Base-by-base conservation (phyloP, 2,329 filamentous ascomycete species). In the Pseudogymnoascus sp. region DNA sequence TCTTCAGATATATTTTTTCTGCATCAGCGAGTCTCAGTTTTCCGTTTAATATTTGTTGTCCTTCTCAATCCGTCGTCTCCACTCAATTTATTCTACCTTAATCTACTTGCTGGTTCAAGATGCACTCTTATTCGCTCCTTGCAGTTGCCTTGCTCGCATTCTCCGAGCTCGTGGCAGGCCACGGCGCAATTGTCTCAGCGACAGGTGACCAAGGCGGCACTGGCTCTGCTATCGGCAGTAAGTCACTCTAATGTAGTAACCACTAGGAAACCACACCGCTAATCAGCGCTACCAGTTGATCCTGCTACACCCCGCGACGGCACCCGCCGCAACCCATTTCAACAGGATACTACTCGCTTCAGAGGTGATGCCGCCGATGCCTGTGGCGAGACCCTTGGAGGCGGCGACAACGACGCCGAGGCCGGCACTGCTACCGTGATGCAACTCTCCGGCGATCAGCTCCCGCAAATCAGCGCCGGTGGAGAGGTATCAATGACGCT, bases 261-360 rank as follows among this genome's bases (percentile, higher is more conserved):
- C 57, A 61, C 18, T 25, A 39, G 25, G 57, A 22, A 60, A 25
- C 65, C 43, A 58, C 37, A 14, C 3, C 20, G 50, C 32, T 61
- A 35, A 65, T 30, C n/a, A 50, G 76, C 74, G 77, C 73, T 3
- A 77, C 75, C 62, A 68, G 70, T 87, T 64, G 79, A 81, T 70
- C 75, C 78, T 54, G 68, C 67, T 66, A 86, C 83, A 58, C 83
- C 84, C 39, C 83, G 84, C 63, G 82, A 85, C 65, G 84, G 84
- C 39, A 85, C 83, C 20, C 71, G 74, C 11, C 79, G 84, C 63
- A 74, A 78, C 58, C 84, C 84, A 50, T 86, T 86, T 76, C 84
- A 88, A 74, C 79, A 81, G 65, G 85, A 87, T 65, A 78, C 78
- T 58, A 88, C 84, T 59, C 81, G 82, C 61, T 87, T 87, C 79